Base-by-base conservation (phyloP, 805 yeast genomes). In the Tetrapisispora pingtungensis region DNA sequence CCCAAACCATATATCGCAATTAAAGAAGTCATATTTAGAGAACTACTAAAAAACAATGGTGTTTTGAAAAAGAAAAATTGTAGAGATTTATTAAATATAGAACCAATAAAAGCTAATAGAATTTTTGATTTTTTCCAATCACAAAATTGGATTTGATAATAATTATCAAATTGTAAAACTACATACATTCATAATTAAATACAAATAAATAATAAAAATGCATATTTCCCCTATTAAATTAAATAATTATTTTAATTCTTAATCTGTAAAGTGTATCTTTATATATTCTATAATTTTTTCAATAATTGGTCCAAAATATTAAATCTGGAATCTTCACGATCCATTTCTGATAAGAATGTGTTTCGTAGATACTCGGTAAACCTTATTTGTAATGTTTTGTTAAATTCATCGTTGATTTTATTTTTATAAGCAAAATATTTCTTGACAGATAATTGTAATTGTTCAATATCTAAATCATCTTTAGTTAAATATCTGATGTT, bases 1-100 rank as follows among this genome's bases (percentile, higher is more conserved):
- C 98, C 99, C 14, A 90, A 93, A 61, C 95, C 97, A 3, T 93
- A 90, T 58, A 68, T 93, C 48, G 96, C 95, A 2, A 85, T 93
- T 50, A 93, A 93, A 59, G 95, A 86, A 60, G 78, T 86, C 3
- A 64, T 93, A 45, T 87, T 93, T 70, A 77, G 94, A 54, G 96
- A 89, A 58, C 77, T 94, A 28, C 68, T 89, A 33, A 80, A 85
- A 52, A 80, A 84, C 36, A 95, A 95, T 33, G 97, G 97, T 5
- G 66, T 74, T 7, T 62, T 93, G 56, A 85, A 85, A 67, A 82
- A 84, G 65, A 81, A 85, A 57, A 80, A 82, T 15, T 93, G 95
- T n/a, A 74, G 88, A 54, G 96, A 84, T 46, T 67, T 87, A 45
- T 67, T 86, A 48, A 84, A 86, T 56, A 80, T 93, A 44, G 98